Base-by-base conservation (phyloP, 1,139 yeast genomes). In the Yamadazyma siamensis region DNA sequence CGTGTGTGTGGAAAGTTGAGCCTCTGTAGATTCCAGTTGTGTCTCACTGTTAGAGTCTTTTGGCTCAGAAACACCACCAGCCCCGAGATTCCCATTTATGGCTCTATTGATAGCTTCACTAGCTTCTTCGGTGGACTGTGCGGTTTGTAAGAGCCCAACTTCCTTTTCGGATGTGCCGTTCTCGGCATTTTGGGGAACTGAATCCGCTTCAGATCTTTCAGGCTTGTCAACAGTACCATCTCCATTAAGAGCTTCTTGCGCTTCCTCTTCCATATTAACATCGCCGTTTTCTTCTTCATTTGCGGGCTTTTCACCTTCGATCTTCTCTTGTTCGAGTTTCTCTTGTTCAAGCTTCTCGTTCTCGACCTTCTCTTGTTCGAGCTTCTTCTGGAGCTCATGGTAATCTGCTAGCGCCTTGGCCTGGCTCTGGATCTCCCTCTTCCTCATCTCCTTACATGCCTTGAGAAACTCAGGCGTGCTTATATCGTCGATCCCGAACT, bases 401-500 rank as follows among this genome's bases (percentile, higher is more conserved):
- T 31, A 27, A 16, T 32, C 73, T 31, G 65, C 56, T 34, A 66
- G 58, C 35, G 68, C 65, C 33, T 69, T 58, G 26, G 62, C 60
- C 39, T 77, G 79, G 42, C 80, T 72, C 26, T 60, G 58, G 25
- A 69, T 49, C 50, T 89, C 96, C 39, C 97, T 71, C 32, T 63
- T 69, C 34, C 84, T 73, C 52, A 89, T 67, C 20, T 77, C 83
- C 41, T 74, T 80, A 62, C 97, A 91, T 29, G 89, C 86, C 34
- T 72, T 72, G 25, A 81, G 54, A 40, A 91, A 82, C 32, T 77
- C 86, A 1, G 88, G 79, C 13, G 76, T 71, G 27, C 82, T 77
- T 44, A 89, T 80, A 40, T 94, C 99, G 47, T 94, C 98, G 32
- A 91, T 74, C 8, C 94, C 95, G 52, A 94, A 94, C 56, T 88